These are phyloP conservation scores for Pythium vanterpoolii DNA, from an alignment of 352 stramenopile genomes.

Conservation along the genomic window DNA sequence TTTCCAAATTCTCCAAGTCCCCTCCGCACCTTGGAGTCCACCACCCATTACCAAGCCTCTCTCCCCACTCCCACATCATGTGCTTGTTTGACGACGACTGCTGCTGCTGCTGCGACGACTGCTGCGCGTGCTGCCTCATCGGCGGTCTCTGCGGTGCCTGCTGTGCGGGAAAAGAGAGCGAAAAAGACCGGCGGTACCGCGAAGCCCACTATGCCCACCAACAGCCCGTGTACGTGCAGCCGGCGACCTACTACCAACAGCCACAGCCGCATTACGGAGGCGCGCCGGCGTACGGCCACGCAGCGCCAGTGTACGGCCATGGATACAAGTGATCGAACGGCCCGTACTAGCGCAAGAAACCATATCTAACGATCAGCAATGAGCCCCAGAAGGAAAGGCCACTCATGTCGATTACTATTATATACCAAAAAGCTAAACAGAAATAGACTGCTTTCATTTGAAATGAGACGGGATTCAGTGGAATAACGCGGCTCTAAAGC, in stretches of 20 bases:
- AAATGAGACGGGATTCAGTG: too few species aligned
- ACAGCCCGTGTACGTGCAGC: slow-evolving; percentile 7
- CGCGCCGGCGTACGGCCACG: neutral
- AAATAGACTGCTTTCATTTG: too few species aligned
- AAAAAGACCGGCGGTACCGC: neutral
- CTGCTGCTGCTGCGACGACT: neutral
- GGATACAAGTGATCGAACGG: neutral
- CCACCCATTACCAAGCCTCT: neutral
- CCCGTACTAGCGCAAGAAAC: neutral
- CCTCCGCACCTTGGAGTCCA: too few species aligned
- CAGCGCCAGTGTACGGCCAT: neutral
- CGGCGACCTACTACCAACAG: neutral
- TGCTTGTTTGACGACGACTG: neutral
- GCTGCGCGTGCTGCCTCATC: slow-evolving; percentile 10
- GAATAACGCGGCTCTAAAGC: too few species aligned
- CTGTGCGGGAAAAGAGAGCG: neutral
- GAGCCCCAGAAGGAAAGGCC: neutral
- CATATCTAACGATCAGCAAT: neutral
- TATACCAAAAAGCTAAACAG: too few species aligned
- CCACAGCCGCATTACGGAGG: neutral
- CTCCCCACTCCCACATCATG: neutral
- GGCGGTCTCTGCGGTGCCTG: slow-evolving; percentile 7
- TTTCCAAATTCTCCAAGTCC: neutral
- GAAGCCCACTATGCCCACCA: neutral
- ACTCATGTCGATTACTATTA: too few species aligned